Conservation (phyloP, 2,329 filamentous ascomycete species). For the Alternaria sp. region DNA sequence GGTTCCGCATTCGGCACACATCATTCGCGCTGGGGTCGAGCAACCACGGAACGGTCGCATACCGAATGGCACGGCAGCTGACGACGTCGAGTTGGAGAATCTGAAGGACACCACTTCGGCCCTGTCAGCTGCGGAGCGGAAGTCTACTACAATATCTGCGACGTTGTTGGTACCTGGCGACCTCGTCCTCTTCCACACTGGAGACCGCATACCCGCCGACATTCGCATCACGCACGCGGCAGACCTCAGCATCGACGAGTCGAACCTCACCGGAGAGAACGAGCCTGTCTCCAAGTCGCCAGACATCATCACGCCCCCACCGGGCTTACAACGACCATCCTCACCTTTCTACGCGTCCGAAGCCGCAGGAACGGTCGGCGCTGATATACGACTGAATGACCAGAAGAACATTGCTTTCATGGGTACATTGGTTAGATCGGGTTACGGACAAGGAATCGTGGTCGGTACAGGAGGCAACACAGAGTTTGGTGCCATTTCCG, state of each 20-base stretch:
- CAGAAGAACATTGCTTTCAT: constrained; percentile 96
- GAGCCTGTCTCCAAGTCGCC: constrained; percentile 84
- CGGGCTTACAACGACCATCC: constrained; percentile 52
- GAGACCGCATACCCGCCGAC: constrained; percentile 94
- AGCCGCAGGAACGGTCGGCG: constrained; percentile 64
- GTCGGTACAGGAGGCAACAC: constrained; percentile 93
- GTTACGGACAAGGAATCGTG: constrained; percentile 95
- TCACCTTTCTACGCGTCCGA: constrained; percentile 66
- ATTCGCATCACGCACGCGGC: constrained; percentile 90
- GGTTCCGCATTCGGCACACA: constrained; percentile 92
- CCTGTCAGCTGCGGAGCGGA: constrained; percentile 70
- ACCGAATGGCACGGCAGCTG: constrained; percentile 31
- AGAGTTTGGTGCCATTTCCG: constrained; percentile 94
- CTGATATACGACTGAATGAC: constrained; percentile 72
- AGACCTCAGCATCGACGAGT: constrained; percentile 93
- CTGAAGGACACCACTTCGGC: constrained; percentile 62
- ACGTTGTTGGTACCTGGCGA: constrained; percentile 89
- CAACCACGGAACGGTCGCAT: constrained; percentile 25
- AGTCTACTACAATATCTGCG: constrained; percentile 85
- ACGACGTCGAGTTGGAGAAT: constrained; percentile 56
- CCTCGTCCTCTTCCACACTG: constrained; percentile 90
- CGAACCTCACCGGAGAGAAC: constrained; percentile 95
- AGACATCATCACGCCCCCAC: constrained; percentile 60
- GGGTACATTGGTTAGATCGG: constrained; percentile 94
- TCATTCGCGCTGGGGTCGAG: constrained; percentile 67